Base-by-base conservation (phyloP, 2,329 filamentous ascomycete genomes). In the Monilinia aucupariae region DNA sequence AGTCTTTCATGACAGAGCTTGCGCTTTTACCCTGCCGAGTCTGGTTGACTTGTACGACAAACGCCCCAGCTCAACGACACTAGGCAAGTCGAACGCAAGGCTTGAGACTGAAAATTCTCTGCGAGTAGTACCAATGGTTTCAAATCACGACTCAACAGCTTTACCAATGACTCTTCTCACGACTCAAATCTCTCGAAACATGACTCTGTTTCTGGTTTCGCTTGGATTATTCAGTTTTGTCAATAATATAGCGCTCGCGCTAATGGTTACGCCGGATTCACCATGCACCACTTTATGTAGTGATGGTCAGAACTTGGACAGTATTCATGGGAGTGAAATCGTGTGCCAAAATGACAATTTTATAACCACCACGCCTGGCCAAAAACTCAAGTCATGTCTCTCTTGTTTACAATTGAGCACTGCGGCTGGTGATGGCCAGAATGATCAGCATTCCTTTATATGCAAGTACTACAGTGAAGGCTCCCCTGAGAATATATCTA, bases 231-330 rank as follows among this genome's bases (percentile, higher is more conserved):
- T 59, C 30, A n/a, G 30, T 50, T 15, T 59, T 39, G 12, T 49
- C 22, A 50, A 20, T 13, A 47, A 34, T 39, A 61, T 47, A 15
- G 48, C 30, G n/a, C 27, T 47, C 37, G 76, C 76, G 3, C 72
- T 83, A 3, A 74, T 80, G 59, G 78, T 83, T 2, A 78, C 80
- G 1, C 79, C 82, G 0, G 79, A 78, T 12, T 85, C 82, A 0
- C 69, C 75, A 12, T 85, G 82, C 68, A 76, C 81, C 0, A 71
- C 77, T 0, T 64, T 78, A 2, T 85, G 82, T 62, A 72, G 74
- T 2, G 63, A 70, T 0, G 71, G 74, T 15, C 70, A 68, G 12
- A 73, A 80, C 63, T 60, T 70, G 0, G 68, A 73, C 39, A 75
- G 69, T 4, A 84, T 80, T 0, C 77, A 73, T 22, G 65, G 76